Conservation (phyloP, 164 flowering plant species). For the Magnolia officinalis region DNA sequence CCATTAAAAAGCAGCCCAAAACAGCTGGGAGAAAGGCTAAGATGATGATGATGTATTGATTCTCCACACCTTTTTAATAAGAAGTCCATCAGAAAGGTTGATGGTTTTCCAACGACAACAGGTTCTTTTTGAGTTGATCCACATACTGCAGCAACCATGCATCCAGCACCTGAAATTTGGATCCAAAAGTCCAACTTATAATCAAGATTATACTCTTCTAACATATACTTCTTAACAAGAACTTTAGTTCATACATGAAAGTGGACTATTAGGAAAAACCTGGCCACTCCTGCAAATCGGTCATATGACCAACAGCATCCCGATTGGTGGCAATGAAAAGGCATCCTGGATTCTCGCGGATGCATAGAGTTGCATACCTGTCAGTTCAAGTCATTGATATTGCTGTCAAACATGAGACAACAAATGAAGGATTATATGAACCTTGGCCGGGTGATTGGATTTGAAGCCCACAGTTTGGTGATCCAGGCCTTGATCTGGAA, state of each 20-base stretch:
- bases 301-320: constrained; percentile 84
- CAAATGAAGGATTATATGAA: not conserved
- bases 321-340: constrained; percentile 90
- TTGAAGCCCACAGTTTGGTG: too few relatives aligned
- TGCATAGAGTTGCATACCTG: constrained; percentile 91
- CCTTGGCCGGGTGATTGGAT: too few relatives aligned
- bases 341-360: constrained; percentile 92
- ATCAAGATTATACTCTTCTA: not conserved
- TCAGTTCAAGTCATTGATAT: constrained; percentile 10
- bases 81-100: constrained; percentile 87
- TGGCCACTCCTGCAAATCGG: constrained; percentile 92
- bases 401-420: not conserved
- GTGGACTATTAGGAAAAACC: constrained; percentile 35
- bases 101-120: constrained; percentile 92
- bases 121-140: constrained; percentile 88
- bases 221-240: not conserved
- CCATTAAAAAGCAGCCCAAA: too few relatives aligned
- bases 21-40: not conserved
- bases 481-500: too few relatives aligned
- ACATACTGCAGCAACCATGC: constrained; percentile 90
- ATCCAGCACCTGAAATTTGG: constrained; percentile 76
- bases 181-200: not conserved
- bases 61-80: constrained; percentile 51
- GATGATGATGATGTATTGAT: not conserved
- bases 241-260: not conserved